Base-by-base conservation (phyloP, 2,329 filamentous ascomycete species). In the Sodiomyces alkalinus region DNA sequence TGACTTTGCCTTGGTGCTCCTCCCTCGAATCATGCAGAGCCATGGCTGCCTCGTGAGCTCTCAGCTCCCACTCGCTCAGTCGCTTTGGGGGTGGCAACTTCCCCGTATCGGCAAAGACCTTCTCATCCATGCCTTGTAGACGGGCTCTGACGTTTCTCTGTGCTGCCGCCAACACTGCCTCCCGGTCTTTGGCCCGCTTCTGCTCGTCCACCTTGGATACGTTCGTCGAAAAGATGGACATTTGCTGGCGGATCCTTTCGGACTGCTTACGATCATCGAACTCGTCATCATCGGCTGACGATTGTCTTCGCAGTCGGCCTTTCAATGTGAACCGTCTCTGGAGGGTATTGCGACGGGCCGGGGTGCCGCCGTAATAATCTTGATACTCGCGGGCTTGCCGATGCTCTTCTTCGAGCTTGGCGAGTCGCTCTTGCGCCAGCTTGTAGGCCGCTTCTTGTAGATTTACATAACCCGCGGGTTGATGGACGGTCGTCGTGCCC, bases 391-490 rank as follows among this genome's bases (percentile, higher is more conserved):
- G 62, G 32, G 64, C 63, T 36, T 71, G 64, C 28, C 64, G 55
- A 41, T 75, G 62, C 33, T 86, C 76, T 32, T 80, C 68, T 22
- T 87, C 73, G 33, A 94, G 71, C 46, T 78, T 87, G 5, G 80
- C 71, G 15, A 94, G 59, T 19, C 85, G 74, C 48, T 92, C 80
- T 32, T 86, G 74, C 0, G 87, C 86, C 30, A 90, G 68, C 43
- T 76, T 85, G 43, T 90, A 83, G 1, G 87, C 87, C 5, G 80
- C 77, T 43, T 92, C 83, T 46, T 94, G 83, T 2, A 94, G 62
- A 36, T 73, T 77, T 36, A 72, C 53, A 36, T 64, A 59, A 20
- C 62, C 58, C 42, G 65, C 68, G 6, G 73, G 55, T 31, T 69
- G 63, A 5, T 41, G 43, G 13, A 47, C 47, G 15, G 36, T 52